A percentile compares a stretch with the other conserved stretches of the same genome.
Evolutionary conservation across 1,284 basidiomycete species (phyloP).

Genomic region (Ustilago tritici): DNA sequence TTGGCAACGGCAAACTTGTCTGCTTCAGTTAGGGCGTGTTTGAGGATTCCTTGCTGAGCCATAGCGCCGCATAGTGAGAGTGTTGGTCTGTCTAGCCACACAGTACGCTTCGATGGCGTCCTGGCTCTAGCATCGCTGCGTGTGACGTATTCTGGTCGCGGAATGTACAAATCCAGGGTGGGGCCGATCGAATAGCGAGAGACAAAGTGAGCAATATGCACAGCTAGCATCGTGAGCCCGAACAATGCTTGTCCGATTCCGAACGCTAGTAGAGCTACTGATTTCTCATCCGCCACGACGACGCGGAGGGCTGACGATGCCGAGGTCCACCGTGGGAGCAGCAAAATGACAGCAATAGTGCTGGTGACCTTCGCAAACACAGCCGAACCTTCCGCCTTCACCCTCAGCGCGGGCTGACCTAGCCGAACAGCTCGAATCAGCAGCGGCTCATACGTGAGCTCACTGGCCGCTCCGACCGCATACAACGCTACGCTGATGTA

Average conservation of each 20-base stretch:
- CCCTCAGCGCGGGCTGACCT: slow-evolving; percentile 47
- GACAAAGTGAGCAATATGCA: slow-evolving; percentile 31
- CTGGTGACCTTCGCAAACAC: slow-evolving; percentile 55
- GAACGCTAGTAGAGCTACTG: slow-evolving; percentile 57
- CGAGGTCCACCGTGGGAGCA: slow-evolving; percentile 16
- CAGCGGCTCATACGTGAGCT: slow-evolving; percentile 63
- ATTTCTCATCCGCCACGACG: slow-evolving; percentile 13
- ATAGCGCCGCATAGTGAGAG: slow-evolving; percentile 78
- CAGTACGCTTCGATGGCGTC: not conserved
- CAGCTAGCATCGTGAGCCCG: slow-evolving; percentile 46
- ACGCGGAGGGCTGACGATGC: not conserved
- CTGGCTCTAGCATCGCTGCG: not conserved
- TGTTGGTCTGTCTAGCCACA: slow-evolving; percentile 32
- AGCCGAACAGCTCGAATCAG: slow-evolving; percentile 56
- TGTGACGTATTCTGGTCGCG: slow-evolving; percentile 43
- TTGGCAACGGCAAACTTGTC: slow-evolving; percentile 78
- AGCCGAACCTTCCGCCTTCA: slow-evolving; percentile 61
- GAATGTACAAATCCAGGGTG: slow-evolving; percentile 76
- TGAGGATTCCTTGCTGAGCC: slow-evolving; percentile 86
- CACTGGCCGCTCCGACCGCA: slow-evolving; percentile 57
- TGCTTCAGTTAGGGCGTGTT: slow-evolving; percentile 94
- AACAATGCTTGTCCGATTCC: slow-evolving; percentile 59
- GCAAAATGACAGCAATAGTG: slow-evolving; percentile 36
- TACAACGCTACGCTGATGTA: slow-evolving; percentile 54
- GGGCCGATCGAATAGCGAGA: slow-evolving; percentile 82